Conservation (phyloP, 768 basidiomycete genomes). For the Tephrocybe sp. region DNA sequence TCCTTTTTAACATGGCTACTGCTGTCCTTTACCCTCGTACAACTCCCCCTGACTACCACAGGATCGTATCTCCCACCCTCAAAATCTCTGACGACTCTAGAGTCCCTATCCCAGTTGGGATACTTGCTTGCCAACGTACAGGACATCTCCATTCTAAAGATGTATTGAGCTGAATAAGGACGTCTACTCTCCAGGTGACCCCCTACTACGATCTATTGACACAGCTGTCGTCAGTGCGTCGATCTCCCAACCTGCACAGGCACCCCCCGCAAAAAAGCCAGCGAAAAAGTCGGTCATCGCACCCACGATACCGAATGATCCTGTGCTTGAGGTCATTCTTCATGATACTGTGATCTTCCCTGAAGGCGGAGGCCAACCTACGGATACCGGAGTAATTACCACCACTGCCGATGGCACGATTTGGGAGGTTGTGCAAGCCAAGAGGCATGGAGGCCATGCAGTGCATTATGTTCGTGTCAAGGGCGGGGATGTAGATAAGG, state of each 20-base stretch:
- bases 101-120: slow-evolving; percentile 65
- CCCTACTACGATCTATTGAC: slow-evolving; percentile 57
- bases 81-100: slow-evolving; percentile 49
- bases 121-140: slow-evolving; percentile 77
- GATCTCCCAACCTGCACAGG: slow-evolving; percentile 41
- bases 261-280: slow-evolving; percentile 44
- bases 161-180: slow-evolving; percentile 1
- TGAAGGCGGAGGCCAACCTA: slow-evolving; percentile 81
- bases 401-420: slow-evolving; percentile 41
- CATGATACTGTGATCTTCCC: slow-evolving; percentile 83
- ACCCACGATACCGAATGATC: slow-evolving; percentile 40
- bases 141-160: slow-evolving; percentile 7
- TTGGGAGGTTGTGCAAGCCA: slow-evolving; percentile 66
- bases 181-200: slow-evolving; percentile 52
- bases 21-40: slow-evolving; percentile 40
- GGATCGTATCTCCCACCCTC: slow-evolving; percentile 60
- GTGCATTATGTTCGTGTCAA: slow-evolving; percentile 66
- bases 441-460: slow-evolving; percentile 70
- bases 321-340: slow-evolving; percentile 64
- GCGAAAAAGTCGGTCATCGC: slow-evolving; percentile 54
- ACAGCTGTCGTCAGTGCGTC: slow-evolving; percentile 56
- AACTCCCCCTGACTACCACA: slow-evolving; percentile 63
- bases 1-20: too few relatives aligned
- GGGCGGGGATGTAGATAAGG: slow-evolving; percentile 38
- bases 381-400: slow-evolving; percentile 63